Evolutionary conservation across 257 asterid genomes (phyloP).

Genomic region (Hygrophila difformis): DNA sequence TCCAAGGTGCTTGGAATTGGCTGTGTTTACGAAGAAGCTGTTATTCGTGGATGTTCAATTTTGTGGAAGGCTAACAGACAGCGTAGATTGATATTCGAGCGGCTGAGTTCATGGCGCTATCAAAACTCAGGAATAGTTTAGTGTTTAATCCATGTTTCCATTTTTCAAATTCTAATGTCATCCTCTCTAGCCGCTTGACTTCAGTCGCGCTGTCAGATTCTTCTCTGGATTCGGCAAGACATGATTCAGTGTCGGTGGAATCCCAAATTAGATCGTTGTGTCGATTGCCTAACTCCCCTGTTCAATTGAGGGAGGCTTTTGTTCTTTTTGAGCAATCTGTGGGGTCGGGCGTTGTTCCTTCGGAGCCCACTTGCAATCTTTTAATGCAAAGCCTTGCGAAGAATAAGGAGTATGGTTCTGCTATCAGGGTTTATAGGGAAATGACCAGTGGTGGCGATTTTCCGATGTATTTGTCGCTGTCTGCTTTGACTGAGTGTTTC

Average conservation of each 20-base stretch:
- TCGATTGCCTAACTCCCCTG: constrained; percentile 23
- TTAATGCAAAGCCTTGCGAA: constrained; percentile 47
- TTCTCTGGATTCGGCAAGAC: constrained; percentile 8
- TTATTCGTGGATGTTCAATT: too few relatives aligned
- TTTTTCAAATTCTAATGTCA: constrained; percentile 13
- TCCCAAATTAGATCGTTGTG: constrained; percentile 32
- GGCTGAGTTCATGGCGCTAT: constrained; percentile 18
- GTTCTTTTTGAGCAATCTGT: constrained; percentile 29
- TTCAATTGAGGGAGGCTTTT: constrained; percentile 23
- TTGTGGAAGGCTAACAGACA: too few relatives aligned
- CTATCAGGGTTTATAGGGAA: constrained; percentile 30
- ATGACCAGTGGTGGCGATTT: constrained; percentile 25
- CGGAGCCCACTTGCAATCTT: constrained; percentile 26
- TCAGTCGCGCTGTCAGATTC: constrained; percentile 13
- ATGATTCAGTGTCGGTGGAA: constrained; percentile 23
- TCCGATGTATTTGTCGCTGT: constrained; percentile 37
- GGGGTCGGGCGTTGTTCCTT: constrained; percentile 37
- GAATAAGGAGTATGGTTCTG: constrained; percentile 40
- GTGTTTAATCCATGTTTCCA: constrained; percentile 7
- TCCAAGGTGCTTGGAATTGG: too few relatives aligned
- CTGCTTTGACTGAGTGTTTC: constrained; percentile 44
- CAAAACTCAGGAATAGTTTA: constrained; percentile 16
- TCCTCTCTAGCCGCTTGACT: constrained; percentile 12
- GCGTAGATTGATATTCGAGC: too few relatives aligned
- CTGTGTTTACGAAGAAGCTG: too few relatives aligned